A percentile compares a stretch with the other conserved stretches of the same genome.
These are phyloP conservation scores for Zygoascus meyerae DNA, from an alignment of 1,139 yeast species.

Conservation along the genomic window DNA sequence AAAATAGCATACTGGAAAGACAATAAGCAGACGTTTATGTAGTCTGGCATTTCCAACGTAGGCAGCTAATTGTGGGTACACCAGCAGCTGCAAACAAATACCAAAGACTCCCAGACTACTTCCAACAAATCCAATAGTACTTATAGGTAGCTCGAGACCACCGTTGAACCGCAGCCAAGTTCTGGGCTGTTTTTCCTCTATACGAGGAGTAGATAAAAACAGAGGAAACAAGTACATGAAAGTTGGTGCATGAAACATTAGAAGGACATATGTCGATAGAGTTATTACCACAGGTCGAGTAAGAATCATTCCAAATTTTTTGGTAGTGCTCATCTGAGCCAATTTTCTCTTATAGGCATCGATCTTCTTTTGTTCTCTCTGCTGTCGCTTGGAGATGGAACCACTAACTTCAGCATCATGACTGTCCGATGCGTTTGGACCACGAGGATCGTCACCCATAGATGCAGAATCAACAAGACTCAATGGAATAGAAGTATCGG, in stretches of 20 bases:
- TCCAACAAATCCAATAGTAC: slow-evolving; percentile 48
- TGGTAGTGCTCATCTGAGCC: slow-evolving; percentile 10
- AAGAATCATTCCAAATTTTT: slow-evolving; percentile 16
- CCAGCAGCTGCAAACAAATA: slow-evolving; percentile 43
- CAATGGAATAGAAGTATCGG: no score
- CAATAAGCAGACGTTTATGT: slow-evolving; percentile 39
- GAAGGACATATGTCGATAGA: slow-evolving; percentile 22
- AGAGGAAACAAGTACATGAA: slow-evolving; percentile 57
- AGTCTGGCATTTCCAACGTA: slow-evolving; percentile 43
- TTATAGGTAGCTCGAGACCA: slow-evolving; percentile 45
- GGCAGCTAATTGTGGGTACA: slow-evolving; percentile 53
- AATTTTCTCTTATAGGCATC: no score
- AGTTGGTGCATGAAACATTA: slow-evolving; percentile 48
- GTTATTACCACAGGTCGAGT: slow-evolving; percentile 28
- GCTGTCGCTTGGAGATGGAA: no score
- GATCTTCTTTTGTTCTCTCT: no score
- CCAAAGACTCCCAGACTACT: slow-evolving; percentile 54
- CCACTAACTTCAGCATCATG: no score
- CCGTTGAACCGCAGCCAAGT: slow-evolving; percentile 41
- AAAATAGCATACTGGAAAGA: slow-evolving; percentile 47
- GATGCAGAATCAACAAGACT: slow-evolving; percentile 1
- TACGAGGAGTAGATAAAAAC: slow-evolving; percentile 48
- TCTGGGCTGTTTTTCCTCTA: slow-evolving; percentile 23
- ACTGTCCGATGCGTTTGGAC: background rate
- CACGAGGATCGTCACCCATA: slow-evolving; percentile 3